Evolutionary conservation across 345 rosid species (phyloP).

Genomic region (Euphorbia peplus): DNA sequence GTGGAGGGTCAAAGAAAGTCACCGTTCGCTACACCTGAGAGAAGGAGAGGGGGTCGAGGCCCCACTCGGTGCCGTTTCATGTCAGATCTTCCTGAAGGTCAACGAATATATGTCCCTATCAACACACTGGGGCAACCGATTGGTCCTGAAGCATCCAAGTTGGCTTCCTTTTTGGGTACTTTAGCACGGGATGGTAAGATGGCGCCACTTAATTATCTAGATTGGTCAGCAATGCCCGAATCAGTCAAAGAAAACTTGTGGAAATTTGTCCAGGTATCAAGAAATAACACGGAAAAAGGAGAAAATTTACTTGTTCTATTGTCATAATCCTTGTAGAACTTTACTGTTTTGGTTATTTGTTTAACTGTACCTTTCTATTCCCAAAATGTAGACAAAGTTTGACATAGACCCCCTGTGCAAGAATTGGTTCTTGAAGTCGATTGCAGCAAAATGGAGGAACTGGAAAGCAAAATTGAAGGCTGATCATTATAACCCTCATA

Average conservation of each 20-base stretch:
- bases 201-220: conserved; percentile 30
- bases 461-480: conserved; percentile 37
- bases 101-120: conserved; percentile 24
- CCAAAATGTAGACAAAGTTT: conserved; percentile 29
- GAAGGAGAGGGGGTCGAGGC: conserved; percentile 25
- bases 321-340: background rate
- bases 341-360: background rate
- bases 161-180: conserved; percentile 32
- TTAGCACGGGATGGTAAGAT: conserved; percentile 37
- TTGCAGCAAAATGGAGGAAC: conserved; percentile 37
- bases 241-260: conserved; percentile 34
- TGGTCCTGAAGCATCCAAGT: conserved; percentile 34
- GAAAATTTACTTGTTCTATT: background rate
- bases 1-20: conserved; percentile 2
- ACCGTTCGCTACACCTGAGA: conserved; percentile 3
- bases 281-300: background rate
- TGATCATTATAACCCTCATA: conserved; percentile 28
- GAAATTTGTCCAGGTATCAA: conserved; percentile 35
- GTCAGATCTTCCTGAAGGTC: conserved; percentile 27
- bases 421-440: conserved; percentile 31
- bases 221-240: conserved; percentile 31
- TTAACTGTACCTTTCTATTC: background rate
- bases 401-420: conserved; percentile 29
- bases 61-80: conserved; percentile 26
- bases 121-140: conserved; percentile 36